phyloP scores from a whole-genome alignment of 2,329 filamentous ascomycete species.

The Zarea fungicola region DNA sequence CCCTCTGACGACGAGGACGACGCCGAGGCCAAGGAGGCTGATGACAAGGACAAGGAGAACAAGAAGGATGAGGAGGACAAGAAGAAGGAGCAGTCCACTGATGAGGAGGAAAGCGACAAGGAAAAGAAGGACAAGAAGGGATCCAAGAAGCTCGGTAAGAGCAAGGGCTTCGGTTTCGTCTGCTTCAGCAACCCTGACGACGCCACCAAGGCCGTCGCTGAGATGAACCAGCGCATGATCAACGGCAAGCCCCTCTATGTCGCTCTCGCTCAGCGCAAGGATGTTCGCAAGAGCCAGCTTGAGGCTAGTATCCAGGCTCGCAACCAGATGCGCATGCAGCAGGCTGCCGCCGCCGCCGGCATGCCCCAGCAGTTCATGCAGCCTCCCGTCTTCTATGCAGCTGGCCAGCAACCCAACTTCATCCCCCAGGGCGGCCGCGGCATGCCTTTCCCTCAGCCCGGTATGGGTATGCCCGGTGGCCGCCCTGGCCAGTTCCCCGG shows the following conservation, averaged over 20 bases:
- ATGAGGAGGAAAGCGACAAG: constrained; percentile 41
- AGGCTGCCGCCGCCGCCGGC: constrained; percentile 83
- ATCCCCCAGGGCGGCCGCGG: constrained; percentile 60
- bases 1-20: constrained; percentile 50
- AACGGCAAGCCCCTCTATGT: constrained; percentile 96
- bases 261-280: constrained; percentile 97
- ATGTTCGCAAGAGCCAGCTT: constrained; percentile 98
- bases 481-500: constrained; percentile 83
- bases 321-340: constrained; percentile 97
- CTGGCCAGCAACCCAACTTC: constrained; percentile 71
- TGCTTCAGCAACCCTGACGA: constrained; percentile 99
- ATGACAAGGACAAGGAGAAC: constrained; percentile 48
- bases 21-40: constrained; percentile 49
- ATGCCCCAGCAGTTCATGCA: constrained; percentile 87
- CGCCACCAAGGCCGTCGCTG: constrained; percentile 96
- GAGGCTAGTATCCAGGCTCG: constrained; percentile 98
- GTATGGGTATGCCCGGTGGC: constrained; percentile 64
- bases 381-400: constrained; percentile 86
- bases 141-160: constrained; percentile 80
- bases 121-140: constrained; percentile 53
- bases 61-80: constrained; percentile 43
- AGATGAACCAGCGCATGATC: constrained; percentile 99
- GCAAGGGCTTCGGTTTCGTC: constrained; percentile 99
- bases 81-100: constrained; percentile 39
- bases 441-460: constrained; percentile 61